Evolutionary conservation across 495 filamentous ascomycete species (phyloP).

Genomic region (Trichocladium antarcticum): DNA sequence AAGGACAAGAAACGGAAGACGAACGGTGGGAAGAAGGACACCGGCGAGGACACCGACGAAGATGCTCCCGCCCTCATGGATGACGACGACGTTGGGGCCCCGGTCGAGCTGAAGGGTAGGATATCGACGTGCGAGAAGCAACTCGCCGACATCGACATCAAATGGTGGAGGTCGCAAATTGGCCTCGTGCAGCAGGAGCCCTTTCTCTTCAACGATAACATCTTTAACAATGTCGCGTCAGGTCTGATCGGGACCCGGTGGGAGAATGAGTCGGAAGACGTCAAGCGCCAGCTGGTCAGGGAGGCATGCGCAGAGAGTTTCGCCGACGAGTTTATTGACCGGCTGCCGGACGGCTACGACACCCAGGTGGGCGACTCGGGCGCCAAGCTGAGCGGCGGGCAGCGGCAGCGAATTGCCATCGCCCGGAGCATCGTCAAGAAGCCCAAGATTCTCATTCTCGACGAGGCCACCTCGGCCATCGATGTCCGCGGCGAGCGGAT

Average conservation of each 20-base stretch:
- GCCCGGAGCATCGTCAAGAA: slow-evolving; percentile 61
- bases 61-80: slow-evolving; percentile 13
- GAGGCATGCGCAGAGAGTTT: slow-evolving; percentile 49
- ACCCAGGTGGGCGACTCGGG: slow-evolving; percentile 45
- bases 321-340: slow-evolving; percentile 48
- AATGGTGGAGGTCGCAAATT: slow-evolving; percentile 59
- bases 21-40: slow-evolving; percentile 12
- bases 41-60: slow-evolving; percentile 13
- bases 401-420: slow-evolving; percentile 61
- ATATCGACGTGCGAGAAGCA: slow-evolving; percentile 48
- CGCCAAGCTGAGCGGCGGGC: slow-evolving; percentile 41
- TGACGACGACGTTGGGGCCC: slow-evolving; percentile 28
- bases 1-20: slow-evolving; percentile 27
- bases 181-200: slow-evolving; percentile 63
- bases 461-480: slow-evolving; percentile 72
- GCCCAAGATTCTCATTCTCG: slow-evolving; percentile 67
- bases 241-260: slow-evolving; percentile 49
- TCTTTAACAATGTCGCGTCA: slow-evolving; percentile 52
- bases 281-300: slow-evolving; percentile 43
- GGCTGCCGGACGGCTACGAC: slow-evolving; percentile 50
- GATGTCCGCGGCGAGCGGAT: slow-evolving; percentile 59
- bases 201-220: slow-evolving; percentile 61
- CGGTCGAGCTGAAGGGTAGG: slow-evolving; percentile 35
- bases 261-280: slow-evolving; percentile 41
- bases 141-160: slow-evolving; percentile 44